Evolutionary conservation across 1,139 yeast species (phyloP), one percentile per base, ranked within the genome.

Genomic region (Yamadazyma oceani): DNA sequence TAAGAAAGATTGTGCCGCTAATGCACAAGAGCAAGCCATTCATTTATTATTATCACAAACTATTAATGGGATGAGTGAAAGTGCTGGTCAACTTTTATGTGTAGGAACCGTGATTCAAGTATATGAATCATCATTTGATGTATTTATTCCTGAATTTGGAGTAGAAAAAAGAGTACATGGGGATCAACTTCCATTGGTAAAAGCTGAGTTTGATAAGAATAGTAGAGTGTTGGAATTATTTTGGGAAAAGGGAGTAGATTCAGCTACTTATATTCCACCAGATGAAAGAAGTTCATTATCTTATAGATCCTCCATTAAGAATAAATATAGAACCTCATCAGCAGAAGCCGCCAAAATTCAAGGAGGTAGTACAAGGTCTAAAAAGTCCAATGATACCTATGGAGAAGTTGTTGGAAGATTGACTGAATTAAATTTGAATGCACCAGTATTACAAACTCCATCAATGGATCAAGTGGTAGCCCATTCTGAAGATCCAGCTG

Each of bases 121-220:
- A 6, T 90, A 90, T 57, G 97, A 92, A 62, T 87, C 96, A 2
- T 88, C 97, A 2, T 92, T 92, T 66, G 98, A 92, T 61, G 95
- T 92, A 6, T 80, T 88, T 46, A 75, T 92, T 44, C 97, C 97
- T 1, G 97, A 88, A 51, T 84, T 90, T 64, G 97, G 98, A 30
- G 87, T 92, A 49, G 98, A 92, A 60, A 92, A 92, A 64, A 80
- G 98, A 54, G 97, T 92, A 19, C 98, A 92, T 54, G 97, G 97
- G 30, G 98, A 92, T 63, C 98, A 92, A 60, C 70, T 92, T 40
- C 98, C 98, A 12, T 69, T 92, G 45, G 81, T 79, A 17, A 89
- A 89, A 61, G 97, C 97, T 4, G 97, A 92, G 58, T 92, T 85
- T 60, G 94, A 87, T 56, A 85, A 83, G 54, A 58, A 60, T 19